These are phyloP conservation scores for Thalassiosira pacifica DNA, from an alignment of 352 stramenopile species.

Conservation along the genomic window DNA sequence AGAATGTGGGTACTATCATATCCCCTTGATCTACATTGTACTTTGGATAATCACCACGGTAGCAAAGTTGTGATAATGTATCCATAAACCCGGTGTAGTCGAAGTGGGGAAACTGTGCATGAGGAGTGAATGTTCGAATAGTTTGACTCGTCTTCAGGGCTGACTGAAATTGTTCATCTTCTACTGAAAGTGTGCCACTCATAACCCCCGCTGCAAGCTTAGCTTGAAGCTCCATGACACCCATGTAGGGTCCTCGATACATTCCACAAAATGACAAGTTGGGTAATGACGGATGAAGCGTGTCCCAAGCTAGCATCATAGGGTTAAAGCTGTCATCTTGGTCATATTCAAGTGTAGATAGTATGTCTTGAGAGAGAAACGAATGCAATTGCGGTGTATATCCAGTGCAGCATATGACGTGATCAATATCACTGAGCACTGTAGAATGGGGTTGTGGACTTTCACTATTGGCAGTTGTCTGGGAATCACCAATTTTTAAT, in stretches of 20 bases:
- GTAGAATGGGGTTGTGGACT: conserved; percentile 18
- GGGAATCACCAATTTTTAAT: conserved; percentile 29
- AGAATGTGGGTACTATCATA: conserved; percentile 68
- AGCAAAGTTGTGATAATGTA: conserved; percentile 51
- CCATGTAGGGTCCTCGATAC: conserved; percentile 79
- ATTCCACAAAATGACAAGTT: conserved; percentile 75
- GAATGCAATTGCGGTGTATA: conserved; percentile 59
- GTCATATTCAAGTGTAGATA: conserved; percentile 73
- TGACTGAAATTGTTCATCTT: conserved; percentile 35
- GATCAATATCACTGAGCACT: conserved; percentile 56
- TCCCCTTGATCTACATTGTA: conserved; percentile 46
- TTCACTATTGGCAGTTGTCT: background rate
- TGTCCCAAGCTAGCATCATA: conserved; percentile 64
- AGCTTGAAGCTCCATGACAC: conserved; percentile 76
- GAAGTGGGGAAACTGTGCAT: conserved; percentile 75
- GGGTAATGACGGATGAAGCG: conserved; percentile 68
- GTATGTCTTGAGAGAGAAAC: conserved; percentile 59
- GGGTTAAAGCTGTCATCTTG: conserved; percentile 62
- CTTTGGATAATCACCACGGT: conserved; percentile 28
- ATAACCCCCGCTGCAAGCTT: conserved; percentile 59
- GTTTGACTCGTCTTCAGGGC: conserved; percentile 52
- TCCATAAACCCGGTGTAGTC: conserved; percentile 76
- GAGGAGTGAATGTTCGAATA: conserved; percentile 59
- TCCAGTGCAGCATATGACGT: conserved; percentile 72
- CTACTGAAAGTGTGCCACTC: conserved; percentile 47